A percentile compares a stretch with the other conserved stretches of the same genome.
Evolutionary conservation across 148 eudicot species (phyloP).

Genomic region (Spergularia bocconei): DNA sequence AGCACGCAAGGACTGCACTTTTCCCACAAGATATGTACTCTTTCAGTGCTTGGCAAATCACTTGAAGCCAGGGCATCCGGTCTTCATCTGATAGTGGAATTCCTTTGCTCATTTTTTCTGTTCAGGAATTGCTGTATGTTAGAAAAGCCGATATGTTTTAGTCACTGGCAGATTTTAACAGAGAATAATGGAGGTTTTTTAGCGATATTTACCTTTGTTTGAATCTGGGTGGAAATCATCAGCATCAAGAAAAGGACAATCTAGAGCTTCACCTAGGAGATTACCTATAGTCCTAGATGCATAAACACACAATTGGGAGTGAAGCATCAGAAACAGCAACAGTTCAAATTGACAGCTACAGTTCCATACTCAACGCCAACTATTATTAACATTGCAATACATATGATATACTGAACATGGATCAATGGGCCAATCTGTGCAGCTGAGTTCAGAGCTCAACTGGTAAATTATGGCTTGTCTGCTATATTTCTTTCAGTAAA

Average conservation of each 20-base stretch:
- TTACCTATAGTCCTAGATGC: constrained; percentile 68
- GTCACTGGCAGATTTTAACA: not conserved
- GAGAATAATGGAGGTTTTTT: not conserved
- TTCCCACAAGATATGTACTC: constrained; percentile 35
- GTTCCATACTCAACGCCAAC: too few relatives aligned
- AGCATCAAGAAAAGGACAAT: constrained; percentile 72
- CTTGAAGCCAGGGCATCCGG: constrained; percentile 82
- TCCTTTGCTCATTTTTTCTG: constrained; percentile 90
- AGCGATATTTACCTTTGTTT: constrained; percentile 63
- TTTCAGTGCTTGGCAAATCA: constrained; percentile 45
- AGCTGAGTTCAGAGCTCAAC: too few relatives aligned
- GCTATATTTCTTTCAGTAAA: too few relatives aligned
- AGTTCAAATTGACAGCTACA: too few relatives aligned
- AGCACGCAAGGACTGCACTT: constrained; percentile 68
- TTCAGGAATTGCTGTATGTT: constrained; percentile 13
- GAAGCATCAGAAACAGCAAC: constrained; percentile 2
- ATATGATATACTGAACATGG: too few relatives aligned
- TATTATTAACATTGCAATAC: too few relatives aligned
- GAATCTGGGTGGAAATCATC: constrained; percentile 88
- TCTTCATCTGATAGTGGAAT: constrained; percentile 86
- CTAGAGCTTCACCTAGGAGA: constrained; percentile 55
- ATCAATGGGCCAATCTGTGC: too few relatives aligned
- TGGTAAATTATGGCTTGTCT: too few relatives aligned
- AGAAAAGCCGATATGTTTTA: constrained; percentile 1
- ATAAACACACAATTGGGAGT: not conserved